Base-by-base conservation (phyloP, 106 monocot species). In the Dactylorhiza incarnata region DNA sequence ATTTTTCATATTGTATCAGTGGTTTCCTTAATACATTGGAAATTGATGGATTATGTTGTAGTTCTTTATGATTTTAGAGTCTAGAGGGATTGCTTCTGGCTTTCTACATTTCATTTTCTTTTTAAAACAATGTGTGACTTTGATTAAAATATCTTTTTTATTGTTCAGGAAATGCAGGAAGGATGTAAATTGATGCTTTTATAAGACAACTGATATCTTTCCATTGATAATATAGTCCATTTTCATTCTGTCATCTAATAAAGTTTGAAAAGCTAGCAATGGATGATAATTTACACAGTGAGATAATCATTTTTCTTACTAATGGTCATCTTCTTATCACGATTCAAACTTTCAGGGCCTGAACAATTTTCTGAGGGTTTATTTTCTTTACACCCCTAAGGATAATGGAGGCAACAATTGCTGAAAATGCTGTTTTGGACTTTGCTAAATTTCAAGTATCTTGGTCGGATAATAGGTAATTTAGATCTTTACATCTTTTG, bases 381-480 rank as follows among this genome's bases (percentile, higher is more conserved):
- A 46, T 45, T 69, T 69, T 69, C 45, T 17, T 69, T 44, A 49
- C 48, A 72, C 9, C 22, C 5, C 23, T n/a, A 19, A 71, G 45
- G 19, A 84, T 62, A 5, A 92, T 92, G 91, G 86, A 78, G 26
- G 73, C 56, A 53, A 82, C 74, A 47, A 73, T 84, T 62, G 77
- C 79, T 86, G 78, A 59, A 55, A 81, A 82, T 80, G 77, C 45
- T 17, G 61, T 80, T 72, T 78, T 95, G 53, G 95, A 95, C 79
- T 86, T 81, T 86, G 92, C 80, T 71, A 26, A 75, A 65, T 89
- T 95, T 76, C 58, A 84, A 6, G 65, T 79, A 55, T 81, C 82
- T 52, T 74, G 87, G 65, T 17, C 59, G 3, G 70, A 81, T 76
- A 95, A 89, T 79, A 92, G 92, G 95, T 91, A 22, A 79, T 0